Conservation (phyloP, 768 basidiomycete genomes). For the Butyriboletus loyo region DNA sequence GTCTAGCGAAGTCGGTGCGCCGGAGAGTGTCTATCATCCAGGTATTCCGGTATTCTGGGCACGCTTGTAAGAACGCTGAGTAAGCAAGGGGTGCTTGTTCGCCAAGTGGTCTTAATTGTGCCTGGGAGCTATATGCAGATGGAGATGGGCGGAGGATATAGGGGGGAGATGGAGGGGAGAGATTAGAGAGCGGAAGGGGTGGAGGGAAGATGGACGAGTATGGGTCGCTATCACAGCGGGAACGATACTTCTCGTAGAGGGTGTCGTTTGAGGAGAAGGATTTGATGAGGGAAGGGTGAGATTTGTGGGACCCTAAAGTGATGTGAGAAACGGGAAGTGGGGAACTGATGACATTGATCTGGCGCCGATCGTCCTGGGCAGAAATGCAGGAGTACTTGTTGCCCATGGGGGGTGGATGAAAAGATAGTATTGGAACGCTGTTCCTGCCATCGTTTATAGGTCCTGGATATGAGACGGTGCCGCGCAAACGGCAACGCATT, state of each 20-base stretch:
- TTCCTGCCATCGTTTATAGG: slow-evolving; percentile 14
- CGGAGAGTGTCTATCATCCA: slow-evolving; percentile 71
- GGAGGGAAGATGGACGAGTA: neutral
- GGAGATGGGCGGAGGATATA: slow-evolving; percentile 7
- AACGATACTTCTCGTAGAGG: slow-evolving; percentile 31
- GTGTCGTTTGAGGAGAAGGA: slow-evolving; percentile 41
- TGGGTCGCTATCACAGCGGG: slow-evolving; percentile 8
- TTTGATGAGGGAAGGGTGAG: slow-evolving; percentile 33
- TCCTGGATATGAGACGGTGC: neutral
- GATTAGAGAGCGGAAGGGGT: neutral
- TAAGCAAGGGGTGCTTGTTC: slow-evolving; percentile 44
- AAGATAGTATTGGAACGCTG: neutral
- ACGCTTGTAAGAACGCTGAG: slow-evolving; percentile 42
- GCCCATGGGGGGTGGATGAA: slow-evolving; percentile 25
- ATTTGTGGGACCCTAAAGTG: slow-evolving; percentile 40
- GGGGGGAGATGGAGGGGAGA: neutral
- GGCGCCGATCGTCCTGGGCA: slow-evolving; percentile 2
- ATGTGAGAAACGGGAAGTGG: slow-evolving; percentile 31
- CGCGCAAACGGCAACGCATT: neutral
- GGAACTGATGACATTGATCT: slow-evolving; percentile 2
- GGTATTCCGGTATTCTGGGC: slow-evolving; percentile 60
- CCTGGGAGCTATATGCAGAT: slow-evolving; percentile 28
- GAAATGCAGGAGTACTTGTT: slow-evolving; percentile 26
- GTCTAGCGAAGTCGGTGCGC: slow-evolving; percentile 56
- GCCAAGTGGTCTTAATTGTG: slow-evolving; percentile 20